Evolutionary conservation across 179 eudicot species (phyloP), one percentile per base, ranked within the genome.

Genomic region (Nepenthes alata): DNA sequence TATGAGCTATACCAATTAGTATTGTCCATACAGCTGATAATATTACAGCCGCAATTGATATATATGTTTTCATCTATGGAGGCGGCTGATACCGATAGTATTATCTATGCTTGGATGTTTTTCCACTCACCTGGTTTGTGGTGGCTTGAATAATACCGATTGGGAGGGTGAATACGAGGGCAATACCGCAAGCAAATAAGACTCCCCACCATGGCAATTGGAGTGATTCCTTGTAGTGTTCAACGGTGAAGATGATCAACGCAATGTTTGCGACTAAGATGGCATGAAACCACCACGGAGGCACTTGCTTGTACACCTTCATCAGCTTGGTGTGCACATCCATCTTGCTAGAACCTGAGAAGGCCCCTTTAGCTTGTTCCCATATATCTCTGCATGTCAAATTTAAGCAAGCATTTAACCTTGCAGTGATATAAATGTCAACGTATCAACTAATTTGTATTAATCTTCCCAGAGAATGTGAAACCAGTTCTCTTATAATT

Each of bases 161-260:
- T 1, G 95, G 95, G 12, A 87, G 85, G 44, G 95, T 87, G 83
- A 81, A 87, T 37, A 84, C 72, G 73, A 82, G 74, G 36, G 95
- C 87, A 38, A 87, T 58, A 11, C 58, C 77, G 62, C 85, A 87
- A 11, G 95, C 82, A 15, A 87, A 67, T 55, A 87, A 71, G 60
- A 87, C 87, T 60, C 90, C 95, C 95, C 95, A 87, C 90, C 90
- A 87, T n/a, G 86, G 95, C 57, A 87, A 71, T 59, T 87, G 95
- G 8, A 87, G 88, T 37, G 78, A 70, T 10, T 77, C 82, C 58
- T 80, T 80, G 78, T 81, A 77, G 13, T 67, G 76, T 52, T 84
- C 81, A 12, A 81, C 74, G 3, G 83, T 73, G 53, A 79, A 74
- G 49, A 87, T 16, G 5, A 86, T 75, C 35, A 74, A 69, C 3